phyloP scores from a whole-genome alignment of 2,329 filamentous ascomycete species.

The Aspergillus sp. region DNA sequence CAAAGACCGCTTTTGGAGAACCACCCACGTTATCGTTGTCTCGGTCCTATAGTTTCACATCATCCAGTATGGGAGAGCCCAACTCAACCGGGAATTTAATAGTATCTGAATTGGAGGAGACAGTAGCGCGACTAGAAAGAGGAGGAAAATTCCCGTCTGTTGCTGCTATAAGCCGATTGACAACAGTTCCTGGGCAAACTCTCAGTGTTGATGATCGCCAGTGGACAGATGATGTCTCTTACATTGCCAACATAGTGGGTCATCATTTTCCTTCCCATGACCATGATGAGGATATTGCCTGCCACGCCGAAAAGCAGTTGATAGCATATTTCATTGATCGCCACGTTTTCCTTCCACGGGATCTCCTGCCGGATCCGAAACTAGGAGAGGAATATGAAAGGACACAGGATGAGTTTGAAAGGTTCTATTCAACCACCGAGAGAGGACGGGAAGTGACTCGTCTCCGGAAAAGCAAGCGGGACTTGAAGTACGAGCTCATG shows the following conservation, averaged over 20 bases:
- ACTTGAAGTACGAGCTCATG: no score
- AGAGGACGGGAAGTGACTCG: no score
- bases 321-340: conserved; percentile 19
- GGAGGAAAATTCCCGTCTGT: no score
- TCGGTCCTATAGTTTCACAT: conserved; percentile 4
- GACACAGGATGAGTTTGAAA: no score
- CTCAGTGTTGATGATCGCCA: conserved; percentile 4
- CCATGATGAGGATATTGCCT: conserved; percentile 9
- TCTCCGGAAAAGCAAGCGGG: no score
- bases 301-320: conserved; percentile 18
- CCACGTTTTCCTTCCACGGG: conserved; percentile 16
- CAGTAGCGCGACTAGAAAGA: no score
- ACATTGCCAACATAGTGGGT: neutral
- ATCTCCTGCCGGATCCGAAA: neutral
- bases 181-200: no score
- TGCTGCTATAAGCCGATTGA: no score
- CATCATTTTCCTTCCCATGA: conserved; percentile 2
- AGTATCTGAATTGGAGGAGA: neutral
- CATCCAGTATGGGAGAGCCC: neutral
- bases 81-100: no score
- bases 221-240: conserved; percentile 15
- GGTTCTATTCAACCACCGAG: no score
- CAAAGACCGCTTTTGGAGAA: conserved; percentile 10
- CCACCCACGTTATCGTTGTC: conserved; percentile 8
- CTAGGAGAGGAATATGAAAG: neutral